These are phyloP conservation scores for Apiotrichum siamense DNA, from an alignment of 1,284 basidiomycete genomes.

Conservation along the genomic window DNA sequence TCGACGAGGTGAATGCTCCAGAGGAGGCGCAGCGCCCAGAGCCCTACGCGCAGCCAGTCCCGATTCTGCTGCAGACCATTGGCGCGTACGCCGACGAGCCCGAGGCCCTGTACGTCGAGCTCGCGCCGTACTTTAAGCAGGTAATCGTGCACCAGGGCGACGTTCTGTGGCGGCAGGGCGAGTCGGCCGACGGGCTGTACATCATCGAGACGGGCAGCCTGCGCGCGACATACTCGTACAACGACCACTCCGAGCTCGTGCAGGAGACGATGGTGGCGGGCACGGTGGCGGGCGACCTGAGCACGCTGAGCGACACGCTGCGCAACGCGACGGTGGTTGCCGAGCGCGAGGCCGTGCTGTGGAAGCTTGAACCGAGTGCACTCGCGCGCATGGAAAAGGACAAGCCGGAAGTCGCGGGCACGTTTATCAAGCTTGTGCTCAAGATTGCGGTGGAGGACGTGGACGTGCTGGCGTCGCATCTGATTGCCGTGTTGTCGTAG, in stretches of 20 bases:
- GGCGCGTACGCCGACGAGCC: conserved; percentile 54
- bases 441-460: conserved; percentile 54
- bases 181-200: conserved; percentile 73
- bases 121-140: conserved; percentile 65
- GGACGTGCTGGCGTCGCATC: conserved; percentile 42
- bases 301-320: conserved; percentile 65
- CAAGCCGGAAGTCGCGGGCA: conserved; percentile 59
- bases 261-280: conserved; percentile 90
- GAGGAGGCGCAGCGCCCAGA: conserved; percentile 16
- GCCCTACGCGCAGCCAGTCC: conserved; percentile 42
- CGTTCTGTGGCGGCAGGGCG: conserved; percentile 69
- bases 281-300: conserved; percentile 81
- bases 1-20: not conserved
- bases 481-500: conserved; percentile 42
- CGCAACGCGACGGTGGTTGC: conserved; percentile 81
- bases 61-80: conserved; percentile 64
- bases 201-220: conserved; percentile 78
- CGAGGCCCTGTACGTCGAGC: conserved; percentile 46
- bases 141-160: conserved; percentile 56
- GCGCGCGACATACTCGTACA: conserved; percentile 70
- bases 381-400: conserved; percentile 61
- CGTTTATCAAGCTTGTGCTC: conserved; percentile 66
- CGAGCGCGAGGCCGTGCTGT: conserved; percentile 68
- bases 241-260: conserved; percentile 59
- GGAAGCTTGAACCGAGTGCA: conserved; percentile 62